Evolutionary conservation across 306 rosid species (phyloP), one percentile per base, ranked within the genome.

Genomic region (Vigna nakashimae): DNA sequence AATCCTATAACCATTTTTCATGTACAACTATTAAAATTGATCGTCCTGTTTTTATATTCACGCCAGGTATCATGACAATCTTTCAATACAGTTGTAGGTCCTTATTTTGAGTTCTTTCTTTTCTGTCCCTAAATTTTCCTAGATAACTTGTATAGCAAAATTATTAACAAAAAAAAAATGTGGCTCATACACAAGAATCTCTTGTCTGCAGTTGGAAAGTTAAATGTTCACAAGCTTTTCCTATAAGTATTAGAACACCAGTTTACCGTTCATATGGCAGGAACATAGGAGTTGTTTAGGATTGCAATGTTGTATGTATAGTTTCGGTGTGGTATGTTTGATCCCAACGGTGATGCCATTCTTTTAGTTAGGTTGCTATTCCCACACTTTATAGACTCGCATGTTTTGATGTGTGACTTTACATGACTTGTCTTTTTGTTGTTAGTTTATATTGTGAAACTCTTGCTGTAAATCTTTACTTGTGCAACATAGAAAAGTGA

Each of bases 81-180:
- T 40, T 32, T 50, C 7, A 7, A 2, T 50, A 24, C n/a, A 52
- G 16, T 11, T 8, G 28, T 40, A 65, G 40, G 63, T 53, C 65
- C 20, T 36, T 36, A 36, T 1, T 36, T 50, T 17, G 1, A 59
- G 15, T 59, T 26, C 5, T 59, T 55, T 55, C 14, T 20, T 57
- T 49, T 51, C 18, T 51, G 34, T 71, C 6, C 58, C 12, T n/a
- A 34, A 51, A 51, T 40, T 51, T 70, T 51, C 75, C 63, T 30
- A 15, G 9, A 52, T n/a, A 71, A 51, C 48, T 17, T 34, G 12
- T 36, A 5, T 6, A 1, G 9, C 2, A 36, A 36, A 36, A 36
- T 36, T 6, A 1, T 36, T 36, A 7, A 36, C 42, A 36, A 36
- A 36, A 36, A 4, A 36, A 4, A 34, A 34, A 6, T 36, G 42